Base-by-base conservation (phyloP, 345 rosid genomes). In the Lepidium didymum region DNA sequence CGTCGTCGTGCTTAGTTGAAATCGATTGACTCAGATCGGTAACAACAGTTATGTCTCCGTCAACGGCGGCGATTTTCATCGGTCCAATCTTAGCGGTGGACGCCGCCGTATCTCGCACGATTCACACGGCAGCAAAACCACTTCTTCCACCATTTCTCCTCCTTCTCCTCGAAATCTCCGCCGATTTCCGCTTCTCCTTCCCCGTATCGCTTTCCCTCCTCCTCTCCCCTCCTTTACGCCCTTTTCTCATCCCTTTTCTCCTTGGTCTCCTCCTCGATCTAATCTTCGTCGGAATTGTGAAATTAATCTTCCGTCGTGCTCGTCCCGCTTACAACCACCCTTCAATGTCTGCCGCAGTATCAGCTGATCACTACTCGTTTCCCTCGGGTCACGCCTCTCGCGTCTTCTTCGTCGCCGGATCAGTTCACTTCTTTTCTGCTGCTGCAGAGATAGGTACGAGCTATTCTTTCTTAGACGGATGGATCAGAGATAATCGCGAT, bases 381-480 rank as follows among this genome's bases (percentile, higher is more conserved):
- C 99, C 97, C 65, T 88, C 96, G 10, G 97, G 99, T 51, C 97
- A 94, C 82, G 84, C 99, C 6, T 87, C 97, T 10, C 87, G 96
- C 31, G 95, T 94, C 46, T 87, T 72, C 78, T 79, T 86, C 75
- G 75, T 86, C 19, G 95, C 96, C 4, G 75, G 90, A 0, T 62
- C 87, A 36, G 73, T 89, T 54, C 83, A 67, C 25, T 83, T 87
- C 56, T 78, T 81, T 0, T 38, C 68, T 5, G 54, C 62, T 4
- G 64, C 54, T 4, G 73, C 43, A 23, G 12, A 13, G 15, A 56
- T 2, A 0, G 41, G 0, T 23, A 42, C 12, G 5, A 53, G 60
- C 60, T 63, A 35, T 16, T 6, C 58, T 62, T 77, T 61, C 65
- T 27, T 76, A 33, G 80, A 70, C 8, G 72, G 66, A 5, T 65